Conservation (phyloP, 805 yeast genomes). For the Hanseniaspora jakobsenii region DNA sequence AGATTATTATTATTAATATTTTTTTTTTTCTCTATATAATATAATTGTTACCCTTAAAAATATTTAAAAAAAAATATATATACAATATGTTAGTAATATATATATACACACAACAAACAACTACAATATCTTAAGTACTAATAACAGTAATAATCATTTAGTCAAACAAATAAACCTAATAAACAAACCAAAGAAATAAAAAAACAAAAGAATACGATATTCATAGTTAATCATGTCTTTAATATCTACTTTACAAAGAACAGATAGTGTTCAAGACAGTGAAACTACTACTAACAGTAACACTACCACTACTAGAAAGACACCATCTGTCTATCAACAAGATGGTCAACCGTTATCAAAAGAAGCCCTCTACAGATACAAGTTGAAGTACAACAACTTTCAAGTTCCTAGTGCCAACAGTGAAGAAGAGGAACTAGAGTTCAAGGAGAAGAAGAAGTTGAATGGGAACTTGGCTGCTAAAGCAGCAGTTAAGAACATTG, state of each 20-base stretch:
- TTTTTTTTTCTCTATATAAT: too few species aligned
- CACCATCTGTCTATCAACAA: slow-evolving; percentile 40
- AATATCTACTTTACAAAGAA: slow-evolving; percentile 21
- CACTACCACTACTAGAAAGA: slow-evolving; percentile 1
- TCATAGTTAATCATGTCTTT: slow-evolving; percentile 22
- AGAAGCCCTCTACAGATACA: slow-evolving; percentile 65
- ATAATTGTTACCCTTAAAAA: too few species aligned
- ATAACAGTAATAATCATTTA: too few species aligned
- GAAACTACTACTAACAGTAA: slow-evolving; percentile 12
- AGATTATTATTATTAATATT: too few species aligned
- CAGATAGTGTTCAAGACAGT: not conserved
- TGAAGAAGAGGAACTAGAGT: slow-evolving; percentile 6
- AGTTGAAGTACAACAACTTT: slow-evolving; percentile 55
- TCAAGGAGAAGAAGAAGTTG: slow-evolving; percentile 37
- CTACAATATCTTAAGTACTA: too few species aligned
- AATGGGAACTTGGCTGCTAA: slow-evolving; percentile 71
- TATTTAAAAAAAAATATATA: too few species aligned
- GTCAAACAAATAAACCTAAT: too few species aligned
- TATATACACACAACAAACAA: too few species aligned
- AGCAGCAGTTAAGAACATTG: slow-evolving; percentile 53
- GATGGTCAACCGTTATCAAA: slow-evolving; percentile 60
- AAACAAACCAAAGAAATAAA: not conserved
- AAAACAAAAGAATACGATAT: not conserved
- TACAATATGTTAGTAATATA: too few species aligned
- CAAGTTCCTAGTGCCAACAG: slow-evolving; percentile 38